phyloP scores from a whole-genome alignment of 805 yeast species.

The Wickerhamomyces canadensis region DNA sequence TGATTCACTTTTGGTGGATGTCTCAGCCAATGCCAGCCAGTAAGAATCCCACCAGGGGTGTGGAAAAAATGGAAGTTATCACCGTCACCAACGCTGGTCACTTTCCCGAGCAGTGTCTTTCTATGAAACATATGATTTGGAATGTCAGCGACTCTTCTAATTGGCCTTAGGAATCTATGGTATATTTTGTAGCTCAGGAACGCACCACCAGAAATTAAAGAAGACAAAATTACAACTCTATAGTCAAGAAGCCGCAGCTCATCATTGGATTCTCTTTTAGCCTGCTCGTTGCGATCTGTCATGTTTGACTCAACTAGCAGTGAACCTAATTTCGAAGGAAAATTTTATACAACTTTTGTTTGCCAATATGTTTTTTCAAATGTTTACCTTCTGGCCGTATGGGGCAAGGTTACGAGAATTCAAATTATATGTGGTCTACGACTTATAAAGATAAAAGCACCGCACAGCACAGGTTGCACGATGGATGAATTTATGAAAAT shows the following conservation, averaged over 20 bases:
- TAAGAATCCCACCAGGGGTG: slow-evolving; percentile 81
- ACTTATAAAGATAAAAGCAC: too few relatives aligned
- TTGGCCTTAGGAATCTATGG: slow-evolving; percentile 41
- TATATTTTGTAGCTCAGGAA: slow-evolving; percentile 41
- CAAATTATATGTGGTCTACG: too few relatives aligned
- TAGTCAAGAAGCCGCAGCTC: slow-evolving; percentile 11
- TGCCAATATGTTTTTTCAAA: too few relatives aligned
- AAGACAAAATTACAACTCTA: slow-evolving; percentile 24
- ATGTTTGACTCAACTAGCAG: too few relatives aligned
- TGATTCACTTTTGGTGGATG: slow-evolving; percentile 49
- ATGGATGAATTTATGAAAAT: too few relatives aligned
- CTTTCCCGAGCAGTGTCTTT: slow-evolving; percentile 58
- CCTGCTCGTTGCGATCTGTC: too few relatives aligned
- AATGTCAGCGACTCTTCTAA: slow-evolving; percentile 43
- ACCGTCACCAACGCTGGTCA: slow-evolving; percentile 91
- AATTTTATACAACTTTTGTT: too few relatives aligned
- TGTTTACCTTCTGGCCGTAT: too few relatives aligned
- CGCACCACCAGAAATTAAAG: slow-evolving; percentile 31
- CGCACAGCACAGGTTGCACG: too few relatives aligned
- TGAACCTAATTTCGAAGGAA: too few relatives aligned
- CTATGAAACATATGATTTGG: slow-evolving; percentile 40
- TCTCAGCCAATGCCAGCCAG: slow-evolving; percentile 95
- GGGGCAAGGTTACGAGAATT: too few relatives aligned
- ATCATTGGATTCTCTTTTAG: too few relatives aligned
- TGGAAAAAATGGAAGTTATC: slow-evolving; percentile 92